Conservation (phyloP, 1,284 basidiomycete species). For the Sparassis latifolia region DNA sequence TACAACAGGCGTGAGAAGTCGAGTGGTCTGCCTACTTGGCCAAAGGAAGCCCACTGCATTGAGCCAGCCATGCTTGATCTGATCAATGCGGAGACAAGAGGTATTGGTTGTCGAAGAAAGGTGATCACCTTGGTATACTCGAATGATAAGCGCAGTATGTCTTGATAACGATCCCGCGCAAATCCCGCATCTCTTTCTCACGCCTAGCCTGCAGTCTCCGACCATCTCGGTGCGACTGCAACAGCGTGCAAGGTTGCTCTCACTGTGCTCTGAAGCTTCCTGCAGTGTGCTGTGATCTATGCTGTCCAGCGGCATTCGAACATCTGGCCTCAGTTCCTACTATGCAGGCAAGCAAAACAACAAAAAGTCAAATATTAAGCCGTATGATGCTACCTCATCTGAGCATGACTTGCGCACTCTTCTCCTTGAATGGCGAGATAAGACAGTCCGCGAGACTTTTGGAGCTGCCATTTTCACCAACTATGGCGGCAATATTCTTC, state of each 20-base stretch:
- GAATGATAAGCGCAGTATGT: slow-evolving; percentile 4
- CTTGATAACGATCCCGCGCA: not conserved
- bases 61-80: slow-evolving; percentile 5
- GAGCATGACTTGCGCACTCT: not conserved
- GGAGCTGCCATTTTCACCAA: not conserved
- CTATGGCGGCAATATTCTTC: not conserved
- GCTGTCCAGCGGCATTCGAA: not conserved
- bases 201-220: not conserved
- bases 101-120: slow-evolving; percentile 4
- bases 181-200: not conserved
- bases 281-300: not conserved
- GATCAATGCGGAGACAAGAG: slow-evolving; percentile 5
- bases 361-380: not conserved
- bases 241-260: not conserved
- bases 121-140: not conserved
- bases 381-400: not conserved
- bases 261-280: not conserved
- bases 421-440: not conserved
- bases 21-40: no score
- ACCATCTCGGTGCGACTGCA: not conserved
- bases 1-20: not conserved
- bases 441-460: not conserved
- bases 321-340: not conserved
- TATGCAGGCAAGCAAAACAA: not conserved
- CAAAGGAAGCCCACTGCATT: not conserved